Conservation (phyloP, 176 grass and related monocot species). For the Chloris gayana region DNA sequence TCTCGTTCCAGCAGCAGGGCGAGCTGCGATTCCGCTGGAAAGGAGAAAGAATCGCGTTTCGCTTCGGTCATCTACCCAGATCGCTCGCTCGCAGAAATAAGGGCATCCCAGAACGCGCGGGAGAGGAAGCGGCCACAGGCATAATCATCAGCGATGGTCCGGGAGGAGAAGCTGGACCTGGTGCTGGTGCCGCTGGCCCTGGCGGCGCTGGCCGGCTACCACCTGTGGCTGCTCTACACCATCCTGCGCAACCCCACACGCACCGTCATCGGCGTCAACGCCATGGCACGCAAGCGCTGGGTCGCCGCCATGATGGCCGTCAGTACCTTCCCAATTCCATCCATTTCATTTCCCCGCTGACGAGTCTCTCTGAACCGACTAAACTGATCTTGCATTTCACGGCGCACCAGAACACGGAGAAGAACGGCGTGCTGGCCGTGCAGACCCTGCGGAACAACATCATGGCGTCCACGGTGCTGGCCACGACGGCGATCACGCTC, state of each 20-base stretch:
- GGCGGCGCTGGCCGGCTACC: constrained; percentile 50
- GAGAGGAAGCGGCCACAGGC: background rate
- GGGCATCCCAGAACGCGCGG: background rate
- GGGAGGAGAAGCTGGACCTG: constrained; percentile 68
- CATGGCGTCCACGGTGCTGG: constrained; percentile 91
- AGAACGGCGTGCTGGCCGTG: constrained; percentile 75
- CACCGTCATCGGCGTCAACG: constrained; percentile 81
- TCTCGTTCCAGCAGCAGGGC: background rate
- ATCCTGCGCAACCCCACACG: constrained; percentile 50
- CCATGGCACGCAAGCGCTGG: constrained; percentile 66
- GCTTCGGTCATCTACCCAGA: background rate
- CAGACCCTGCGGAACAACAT: constrained; percentile 87
- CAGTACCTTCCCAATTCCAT: background rate
- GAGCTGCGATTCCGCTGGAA: background rate
- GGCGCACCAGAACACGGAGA: constrained; percentile 51
- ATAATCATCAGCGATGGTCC: constrained; percentile 26
- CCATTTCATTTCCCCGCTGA: too few species aligned
- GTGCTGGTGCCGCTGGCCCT: constrained; percentile 75
- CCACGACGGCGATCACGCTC: constrained; percentile 72
- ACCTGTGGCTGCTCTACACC: constrained; percentile 65
- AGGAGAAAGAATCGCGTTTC: background rate
- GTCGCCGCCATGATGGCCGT: constrained; percentile 74
- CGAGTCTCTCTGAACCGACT: background rate
- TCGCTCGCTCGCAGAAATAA: background rate
- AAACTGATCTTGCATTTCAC: background rate